Evolutionary conservation across 2,329 filamentous ascomycete genomes (phyloP), one percentile per base, ranked within the genome.

Genomic region (Cordyceps cicadae): DNA sequence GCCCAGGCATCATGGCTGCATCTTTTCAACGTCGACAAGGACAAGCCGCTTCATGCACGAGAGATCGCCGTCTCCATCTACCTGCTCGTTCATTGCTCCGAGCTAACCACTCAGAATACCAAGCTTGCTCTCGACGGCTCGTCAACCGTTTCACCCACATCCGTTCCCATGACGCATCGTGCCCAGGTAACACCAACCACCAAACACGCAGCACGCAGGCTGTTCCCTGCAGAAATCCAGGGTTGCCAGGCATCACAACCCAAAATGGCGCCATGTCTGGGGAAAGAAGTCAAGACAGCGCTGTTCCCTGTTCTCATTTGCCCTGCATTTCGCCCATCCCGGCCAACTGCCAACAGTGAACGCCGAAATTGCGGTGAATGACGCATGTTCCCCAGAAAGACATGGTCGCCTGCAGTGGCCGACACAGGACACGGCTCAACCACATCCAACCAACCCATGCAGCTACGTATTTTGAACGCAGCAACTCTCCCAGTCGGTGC

Each of bases 351-450:
- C 34, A 37, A 37, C 34, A 37, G 12, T 2, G 5, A 14, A 14
- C 11, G 34, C 12, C 50, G 39, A 59, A 59, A 54, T 53, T 59
- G 57, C 57, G 57, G 57, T 59, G 57, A 59, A 59, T 59, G 57
- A 59, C 50, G 57, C 49, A 45, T 39, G 24, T 59, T 59, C 39
- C 48, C 57, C 57, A 50, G 43, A 57, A 49, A 48, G 39, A 54
- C 37, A 48, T 14, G 37, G 39, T 24, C 39, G 39, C 39, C 15
- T 21, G 24, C 14, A 29, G 17, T 45, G 37, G 37, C 49, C 39
- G n/a, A 34, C 54, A 57, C 45, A 57, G 32, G 45, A 57, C 54
- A 57, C 19, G 46, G 54, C 34, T 50, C 45, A 29, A 32, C 45
- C 26, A 52, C 37, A 45, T 45, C 34, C 59, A 54, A 54, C 59